A percentile compares a stretch with the other conserved stretches of the same genome.
Conservation (phyloP, 257 asterid species). For the Nicotiana paniculata region DNA sequence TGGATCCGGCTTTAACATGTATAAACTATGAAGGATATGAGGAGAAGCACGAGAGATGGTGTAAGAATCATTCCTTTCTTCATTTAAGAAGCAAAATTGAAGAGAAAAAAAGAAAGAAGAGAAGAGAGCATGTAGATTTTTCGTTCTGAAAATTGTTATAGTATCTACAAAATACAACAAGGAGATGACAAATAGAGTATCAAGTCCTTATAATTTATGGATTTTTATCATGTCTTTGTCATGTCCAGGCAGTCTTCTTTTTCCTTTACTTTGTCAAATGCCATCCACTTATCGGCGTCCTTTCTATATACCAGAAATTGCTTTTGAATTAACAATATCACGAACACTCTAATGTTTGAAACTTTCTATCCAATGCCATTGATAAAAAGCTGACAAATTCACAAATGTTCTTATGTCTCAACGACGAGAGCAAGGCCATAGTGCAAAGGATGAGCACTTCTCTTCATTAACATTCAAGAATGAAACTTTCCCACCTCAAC, state of each 20-base stretch:
- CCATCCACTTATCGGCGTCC: neutral
- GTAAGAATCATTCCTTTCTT: neutral
- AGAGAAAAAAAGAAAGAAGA: neutral
- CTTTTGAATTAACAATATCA: neutral
- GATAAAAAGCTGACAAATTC: neutral
- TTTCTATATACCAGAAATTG: neutral
- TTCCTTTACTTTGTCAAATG: neutral
- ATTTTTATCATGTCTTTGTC: no score
- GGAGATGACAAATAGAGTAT: neutral
- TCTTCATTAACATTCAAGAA: slow-evolving; percentile 6
- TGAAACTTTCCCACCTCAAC: slow-evolving; percentile 9
- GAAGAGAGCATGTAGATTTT: no score
- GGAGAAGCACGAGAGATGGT: no score
- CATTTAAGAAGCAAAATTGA: neutral
- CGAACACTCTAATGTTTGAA: neutral
- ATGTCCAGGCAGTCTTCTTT: neutral
- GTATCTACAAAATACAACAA: neutral
- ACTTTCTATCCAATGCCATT: neutral
- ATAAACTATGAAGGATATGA: no score
- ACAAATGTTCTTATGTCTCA: neutral
- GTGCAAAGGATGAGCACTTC: neutral
- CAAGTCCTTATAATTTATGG: neutral
- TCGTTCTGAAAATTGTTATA: no score
- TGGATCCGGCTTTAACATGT: neutral
- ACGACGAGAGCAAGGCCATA: neutral